Conservation (phyloP, 1,139 yeast species). For the Scheffersomyces illinoinensis region DNA sequence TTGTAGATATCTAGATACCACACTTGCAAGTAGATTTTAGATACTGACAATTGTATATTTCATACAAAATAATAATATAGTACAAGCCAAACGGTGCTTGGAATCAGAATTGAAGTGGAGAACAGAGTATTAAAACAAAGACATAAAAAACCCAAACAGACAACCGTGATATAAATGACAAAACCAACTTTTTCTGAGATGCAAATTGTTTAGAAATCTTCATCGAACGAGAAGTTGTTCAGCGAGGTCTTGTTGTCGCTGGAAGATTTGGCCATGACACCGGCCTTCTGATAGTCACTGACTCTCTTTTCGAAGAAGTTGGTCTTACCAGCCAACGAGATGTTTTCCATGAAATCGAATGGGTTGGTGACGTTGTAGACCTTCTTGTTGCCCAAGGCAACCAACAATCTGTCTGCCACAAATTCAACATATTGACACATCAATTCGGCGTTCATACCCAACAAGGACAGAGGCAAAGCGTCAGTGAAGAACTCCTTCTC, state of each 20-base stretch:
- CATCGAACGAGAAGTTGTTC: slow-evolving; percentile 46
- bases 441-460: slow-evolving; percentile 89
- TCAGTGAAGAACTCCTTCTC: slow-evolving; percentile 94
- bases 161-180: not conserved
- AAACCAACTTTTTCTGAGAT: not conserved
- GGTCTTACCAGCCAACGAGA: slow-evolving; percentile 96
- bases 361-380: slow-evolving; percentile 88
- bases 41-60: not conserved
- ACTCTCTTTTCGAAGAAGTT: slow-evolving; percentile 99
- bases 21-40: not conserved
- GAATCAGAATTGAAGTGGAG: not conserved
- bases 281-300: slow-evolving; percentile 98
- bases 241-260: slow-evolving; percentile 28
- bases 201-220: slow-evolving; percentile 38
- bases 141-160: not conserved
- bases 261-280: slow-evolving; percentile 74
- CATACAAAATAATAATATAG: not conserved
- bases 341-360: slow-evolving; percentile 98
- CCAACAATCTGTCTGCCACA: slow-evolving; percentile 91
- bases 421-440: slow-evolving; percentile 98
- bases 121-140: not conserved
- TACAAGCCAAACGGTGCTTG: not conserved
- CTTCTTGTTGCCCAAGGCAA: slow-evolving; percentile 88
- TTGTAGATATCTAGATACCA: not conserved
- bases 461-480: slow-evolving; percentile 85